These are phyloP conservation scores for Hyphopichia buzzinii DNA, from an alignment of 1,139 yeast species.

Conservation along the genomic window DNA sequence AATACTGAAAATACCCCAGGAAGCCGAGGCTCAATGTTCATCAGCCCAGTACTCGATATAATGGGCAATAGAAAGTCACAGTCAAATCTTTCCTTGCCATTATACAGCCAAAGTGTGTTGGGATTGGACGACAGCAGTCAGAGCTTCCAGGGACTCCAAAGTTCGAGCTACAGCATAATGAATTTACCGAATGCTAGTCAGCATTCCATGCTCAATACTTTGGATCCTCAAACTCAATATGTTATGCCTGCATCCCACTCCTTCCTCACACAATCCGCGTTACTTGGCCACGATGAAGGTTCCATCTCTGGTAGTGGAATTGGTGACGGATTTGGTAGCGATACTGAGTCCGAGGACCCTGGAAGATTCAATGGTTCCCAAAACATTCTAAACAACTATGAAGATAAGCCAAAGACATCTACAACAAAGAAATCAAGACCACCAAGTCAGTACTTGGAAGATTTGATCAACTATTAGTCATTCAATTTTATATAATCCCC, in stretches of 20 bases:
- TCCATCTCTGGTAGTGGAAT: neutral
- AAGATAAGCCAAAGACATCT: no score
- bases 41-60: conserved; percentile 31
- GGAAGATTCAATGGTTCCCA: no score
- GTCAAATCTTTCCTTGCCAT: conserved; percentile 20
- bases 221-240: neutral
- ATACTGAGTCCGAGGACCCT: neutral
- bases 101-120: conserved; percentile 13
- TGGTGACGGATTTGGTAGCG: conserved; percentile 3
- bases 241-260: neutral
- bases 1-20: conserved; percentile 6
- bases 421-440: no score
- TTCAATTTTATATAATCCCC: no score
- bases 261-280: neutral
- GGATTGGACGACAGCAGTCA: conserved; percentile 2
- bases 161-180: neutral
- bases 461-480: conserved; percentile 19
- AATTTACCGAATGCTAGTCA: neutral
- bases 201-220: neutral
- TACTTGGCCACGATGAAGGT: neutral
- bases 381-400: no score
- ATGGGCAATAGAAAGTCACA: conserved; percentile 10
- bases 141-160: neutral
- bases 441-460: conserved; percentile 33
- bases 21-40: conserved; percentile 33